Evolutionary conservation across 495 filamentous ascomycete genomes (phyloP).

Genomic region (Acidiella bohemica): DNA sequence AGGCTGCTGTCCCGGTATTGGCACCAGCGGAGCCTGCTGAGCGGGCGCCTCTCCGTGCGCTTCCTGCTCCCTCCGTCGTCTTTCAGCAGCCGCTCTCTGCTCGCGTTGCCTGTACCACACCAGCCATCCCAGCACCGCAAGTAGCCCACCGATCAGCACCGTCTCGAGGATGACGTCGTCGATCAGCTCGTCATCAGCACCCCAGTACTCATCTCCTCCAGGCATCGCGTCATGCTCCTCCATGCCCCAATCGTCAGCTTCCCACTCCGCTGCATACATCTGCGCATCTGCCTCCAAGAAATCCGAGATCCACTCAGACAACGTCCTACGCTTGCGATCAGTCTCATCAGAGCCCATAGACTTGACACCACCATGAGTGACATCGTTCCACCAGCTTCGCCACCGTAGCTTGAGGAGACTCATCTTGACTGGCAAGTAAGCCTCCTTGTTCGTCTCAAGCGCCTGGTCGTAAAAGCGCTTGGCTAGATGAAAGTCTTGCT

Average conservation of each 20-base stretch:
- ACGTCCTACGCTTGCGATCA: conserved; percentile 57
- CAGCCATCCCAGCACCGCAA: conserved; percentile 58
- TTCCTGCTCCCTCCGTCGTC: conserved; percentile 33
- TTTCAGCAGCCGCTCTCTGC: conserved; percentile 32
- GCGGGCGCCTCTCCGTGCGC: conserved; percentile 22
- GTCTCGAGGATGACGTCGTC: conserved; percentile 73
- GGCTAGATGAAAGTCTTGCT: conserved; percentile 93
- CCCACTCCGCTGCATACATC: conserved; percentile 44
- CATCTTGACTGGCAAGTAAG: conserved; percentile 86
- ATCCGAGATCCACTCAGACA: conserved; percentile 69
- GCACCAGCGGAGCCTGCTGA: conserved; percentile 25
- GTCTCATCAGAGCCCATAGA: conserved; percentile 63
- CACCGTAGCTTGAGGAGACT: conserved; percentile 73
- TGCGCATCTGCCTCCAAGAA: conserved; percentile 65
- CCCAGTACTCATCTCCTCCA: conserved; percentile 38
- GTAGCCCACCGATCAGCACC: conserved; percentile 64
- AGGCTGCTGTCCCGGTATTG: conserved; percentile 27
- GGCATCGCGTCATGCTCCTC: conserved; percentile 36
- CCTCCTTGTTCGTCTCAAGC: conserved; percentile 73
- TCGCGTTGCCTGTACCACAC: conserved; percentile 72
- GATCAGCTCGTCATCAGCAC: conserved; percentile 53
- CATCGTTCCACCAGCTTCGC: conserved; percentile 82
- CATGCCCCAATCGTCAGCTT: conserved; percentile 30
- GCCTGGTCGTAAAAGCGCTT: conserved; percentile 93
- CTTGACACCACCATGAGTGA: conserved; percentile 80